Conservation (phyloP, 345 rosid genomes). For the Clarkia xantiana region DNA sequence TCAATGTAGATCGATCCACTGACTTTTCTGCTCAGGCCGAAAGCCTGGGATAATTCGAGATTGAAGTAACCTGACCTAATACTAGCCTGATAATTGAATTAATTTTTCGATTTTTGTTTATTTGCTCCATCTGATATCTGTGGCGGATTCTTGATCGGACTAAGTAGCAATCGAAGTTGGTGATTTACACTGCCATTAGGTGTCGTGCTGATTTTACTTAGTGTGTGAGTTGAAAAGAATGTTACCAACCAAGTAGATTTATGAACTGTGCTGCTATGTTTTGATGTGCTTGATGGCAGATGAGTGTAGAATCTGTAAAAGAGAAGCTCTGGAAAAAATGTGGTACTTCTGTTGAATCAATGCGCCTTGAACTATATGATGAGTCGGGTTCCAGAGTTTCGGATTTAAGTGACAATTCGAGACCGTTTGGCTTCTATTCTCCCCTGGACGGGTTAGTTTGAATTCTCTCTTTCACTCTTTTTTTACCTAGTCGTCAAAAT, state of each 20-base stretch:
- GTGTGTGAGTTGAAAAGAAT: too few relatives aligned
- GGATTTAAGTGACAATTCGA: constrained; percentile 36
- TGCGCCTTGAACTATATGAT: constrained; percentile 73
- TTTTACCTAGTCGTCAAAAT: too few relatives aligned
- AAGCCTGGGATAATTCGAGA: too few relatives aligned
- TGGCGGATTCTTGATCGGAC: not conserved
- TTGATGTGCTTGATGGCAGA: constrained; percentile 8
- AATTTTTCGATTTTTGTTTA: not conserved
- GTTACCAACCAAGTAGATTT: too few relatives aligned
- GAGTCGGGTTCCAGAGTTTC: constrained; percentile 49
- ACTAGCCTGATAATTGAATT: too few relatives aligned
- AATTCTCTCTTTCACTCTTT: not conserved
- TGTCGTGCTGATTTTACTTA: too few relatives aligned
- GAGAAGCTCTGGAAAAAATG: constrained; percentile 91
- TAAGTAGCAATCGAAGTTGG: not conserved
- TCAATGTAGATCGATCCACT: not conserved
- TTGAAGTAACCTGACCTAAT: too few relatives aligned
- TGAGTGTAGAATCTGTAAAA: constrained; percentile 69
- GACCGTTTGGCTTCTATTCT: constrained; percentile 63
- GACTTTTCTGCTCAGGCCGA: too few relatives aligned
- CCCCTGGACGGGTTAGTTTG: constrained; percentile 57
- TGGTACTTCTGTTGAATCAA: constrained; percentile 59
- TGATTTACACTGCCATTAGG: not conserved
- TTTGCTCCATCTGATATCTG: not conserved
- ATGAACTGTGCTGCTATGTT: not conserved